Evolutionary conservation across 23 red algal species (phyloP).

Genomic region (Gracilaria caudata): DNA sequence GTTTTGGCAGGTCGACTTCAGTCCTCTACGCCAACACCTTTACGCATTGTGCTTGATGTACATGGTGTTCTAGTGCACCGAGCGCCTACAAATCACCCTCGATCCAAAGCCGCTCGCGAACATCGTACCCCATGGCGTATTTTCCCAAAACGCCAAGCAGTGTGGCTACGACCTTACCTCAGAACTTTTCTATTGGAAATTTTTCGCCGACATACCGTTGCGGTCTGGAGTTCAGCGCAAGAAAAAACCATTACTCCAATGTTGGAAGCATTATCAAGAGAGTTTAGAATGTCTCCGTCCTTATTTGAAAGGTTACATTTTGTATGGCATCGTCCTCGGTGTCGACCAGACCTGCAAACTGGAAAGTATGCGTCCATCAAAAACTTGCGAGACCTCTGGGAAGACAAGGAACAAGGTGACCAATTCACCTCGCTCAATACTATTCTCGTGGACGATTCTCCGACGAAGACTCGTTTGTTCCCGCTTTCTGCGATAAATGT

Average conservation of each 20-base stretch:
- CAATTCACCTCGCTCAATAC: constrained; percentile 19
- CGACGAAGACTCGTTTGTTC: constrained; percentile 22
- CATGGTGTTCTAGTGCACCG: constrained; percentile 34
- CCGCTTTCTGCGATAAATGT: constrained; percentile 26
- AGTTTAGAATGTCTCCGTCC: neutral
- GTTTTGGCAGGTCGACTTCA: neutral
- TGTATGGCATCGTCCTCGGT: constrained; percentile 20
- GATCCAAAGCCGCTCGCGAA: neutral
- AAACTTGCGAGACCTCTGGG: constrained; percentile 29
- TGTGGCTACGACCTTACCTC: constrained; percentile 36
- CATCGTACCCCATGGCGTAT: constrained; percentile 17
- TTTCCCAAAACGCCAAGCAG: neutral
- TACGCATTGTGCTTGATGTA: constrained; percentile 20
- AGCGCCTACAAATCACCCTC: neutral
- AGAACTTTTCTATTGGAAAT: constrained; percentile 8
- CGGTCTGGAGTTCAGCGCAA: constrained; percentile 36
- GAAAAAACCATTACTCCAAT: neutral
- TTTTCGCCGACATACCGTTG: constrained; percentile 15
- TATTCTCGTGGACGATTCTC: constrained; percentile 38
- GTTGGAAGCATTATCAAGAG: constrained; percentile 7
- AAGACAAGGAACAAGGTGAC: neutral
- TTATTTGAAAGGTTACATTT: neutral
- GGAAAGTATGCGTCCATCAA: constrained; percentile 32
- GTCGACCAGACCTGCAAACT: constrained; percentile 2
- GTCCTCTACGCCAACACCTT: neutral